Evolutionary conservation across 2,329 filamentous ascomycete genomes (phyloP).

Genomic region (Elsinoe necatrix): DNA sequence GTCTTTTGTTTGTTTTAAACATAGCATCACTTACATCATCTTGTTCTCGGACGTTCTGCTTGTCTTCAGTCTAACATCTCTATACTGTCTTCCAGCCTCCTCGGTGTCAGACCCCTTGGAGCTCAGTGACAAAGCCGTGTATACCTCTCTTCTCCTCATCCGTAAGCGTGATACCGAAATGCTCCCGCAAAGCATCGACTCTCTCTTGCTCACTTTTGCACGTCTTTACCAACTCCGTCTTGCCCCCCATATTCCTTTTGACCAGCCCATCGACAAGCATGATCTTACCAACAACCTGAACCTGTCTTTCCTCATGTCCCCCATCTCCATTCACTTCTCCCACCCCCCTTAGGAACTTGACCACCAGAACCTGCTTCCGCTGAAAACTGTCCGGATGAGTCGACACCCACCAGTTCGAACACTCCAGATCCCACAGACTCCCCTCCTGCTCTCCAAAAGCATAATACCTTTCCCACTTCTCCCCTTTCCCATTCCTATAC

Average conservation of each 20-base stretch:
- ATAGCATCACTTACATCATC: too few species aligned
- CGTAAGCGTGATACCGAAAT: constrained; percentile 38
- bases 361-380: constrained; percentile 29
- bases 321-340: constrained; percentile 22
- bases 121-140: constrained; percentile 9
- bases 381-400: constrained; percentile 32
- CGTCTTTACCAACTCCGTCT: constrained; percentile 34
- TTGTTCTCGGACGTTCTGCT: too few species aligned
- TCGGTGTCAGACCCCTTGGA: background rate
- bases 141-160: constrained; percentile 33
- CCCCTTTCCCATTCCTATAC: constrained; percentile 35
- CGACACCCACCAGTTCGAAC: constrained; percentile 50
- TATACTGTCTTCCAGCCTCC: too few species aligned
- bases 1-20: too few species aligned
- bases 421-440: constrained; percentile 47
- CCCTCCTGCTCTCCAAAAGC: constrained; percentile 45
- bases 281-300: constrained; percentile 27
- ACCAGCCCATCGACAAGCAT: constrained; percentile 36
- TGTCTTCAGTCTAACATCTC: too few species aligned
- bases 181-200: constrained; percentile 34
- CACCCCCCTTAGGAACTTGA: constrained; percentile 32
- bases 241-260: constrained; percentile 40
- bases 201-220: constrained; percentile 37
- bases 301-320: background rate
- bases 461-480: constrained; percentile 37